Conservation (phyloP, 176 grass and related monocot species). For the Otatea glauca region DNA sequence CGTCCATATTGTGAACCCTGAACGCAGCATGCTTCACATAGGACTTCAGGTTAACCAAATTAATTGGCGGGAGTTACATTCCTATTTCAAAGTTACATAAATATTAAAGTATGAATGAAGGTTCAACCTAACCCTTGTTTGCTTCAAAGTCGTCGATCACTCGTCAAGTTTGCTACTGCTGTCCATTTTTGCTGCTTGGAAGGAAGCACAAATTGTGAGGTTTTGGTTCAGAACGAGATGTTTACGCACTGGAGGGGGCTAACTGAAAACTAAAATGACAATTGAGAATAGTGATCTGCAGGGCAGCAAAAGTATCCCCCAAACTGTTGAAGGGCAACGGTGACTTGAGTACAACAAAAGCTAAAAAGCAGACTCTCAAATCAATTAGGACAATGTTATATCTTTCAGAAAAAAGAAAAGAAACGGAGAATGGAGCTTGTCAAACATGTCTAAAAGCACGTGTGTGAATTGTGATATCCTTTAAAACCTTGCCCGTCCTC, state of each 20-base stretch:
- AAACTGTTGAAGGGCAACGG: neutral
- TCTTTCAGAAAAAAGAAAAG: neutral
- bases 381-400: neutral
- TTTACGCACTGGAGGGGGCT: neutral
- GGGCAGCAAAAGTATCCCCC: neutral
- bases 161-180: constrained; percentile 24
- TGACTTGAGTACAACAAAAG: neutral
- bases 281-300: neutral
- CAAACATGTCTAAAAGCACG: constrained; percentile 15
- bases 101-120: no score
- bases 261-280: neutral
- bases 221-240: neutral
- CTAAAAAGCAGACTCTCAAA: neutral
- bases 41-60: no score
- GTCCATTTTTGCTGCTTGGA: constrained; percentile 43
- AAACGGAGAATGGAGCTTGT: neutral
- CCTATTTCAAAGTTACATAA: no score
- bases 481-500: neutral
- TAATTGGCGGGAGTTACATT: no score
- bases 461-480: constrained; percentile 19
- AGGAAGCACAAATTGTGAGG: constrained; percentile 32
- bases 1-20: no score
- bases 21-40: no score
- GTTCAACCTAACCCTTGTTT: no score
- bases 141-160: neutral